Evolutionary conservation across 2,329 filamentous ascomycete genomes (phyloP), one percentile per base, ranked within the genome.

Genomic region (Fusarium staphyleae): DNA sequence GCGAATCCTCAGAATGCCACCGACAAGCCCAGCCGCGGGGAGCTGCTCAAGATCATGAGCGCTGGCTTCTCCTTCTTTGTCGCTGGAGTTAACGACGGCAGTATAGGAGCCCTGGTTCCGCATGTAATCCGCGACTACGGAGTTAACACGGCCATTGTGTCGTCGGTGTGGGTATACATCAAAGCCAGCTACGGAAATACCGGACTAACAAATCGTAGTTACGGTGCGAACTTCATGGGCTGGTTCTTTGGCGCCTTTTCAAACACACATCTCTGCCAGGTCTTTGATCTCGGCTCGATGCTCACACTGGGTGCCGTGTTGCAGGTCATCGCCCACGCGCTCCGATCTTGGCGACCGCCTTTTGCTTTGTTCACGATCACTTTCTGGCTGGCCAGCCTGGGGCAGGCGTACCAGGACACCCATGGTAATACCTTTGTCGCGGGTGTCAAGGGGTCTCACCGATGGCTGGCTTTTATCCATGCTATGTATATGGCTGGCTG

Each of bases 11-110:
- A 14, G 0, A n/a, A 12, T 24, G 22, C 28, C 1, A 43, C 29
- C 7, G 39, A 18, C 4, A 58, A 59, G 1, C 49, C 54, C 4
- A 48, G 19, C 0, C 37, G 9, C 1, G 8, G 4, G 4, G 50
- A 62, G 1, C 4, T 62, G 1, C 54, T 82, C 29, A 86, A 84
- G 65, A 69, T 87, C 3, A 47, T 80, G 30, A 81, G 81, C 35
- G 78, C 81, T 3, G 81, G 79, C 0, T 81, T 87, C 57, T 85
- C 83, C 0, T 88, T 88, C 72, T 87, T 88, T 64, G 83, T 85
- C 24, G 84, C 86, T 0, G 86, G 86, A 0, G 75, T 83, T 40
- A 88, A 87, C 50, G 86, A 88, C 66, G 86, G 86, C 26, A 86
- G 81, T 54, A 73, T 88, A 1, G 86, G 86, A 3, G 78, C 86